Conservation (phyloP, 139 green algal genomes). For the Raphidocelis subcapitata region DNA sequence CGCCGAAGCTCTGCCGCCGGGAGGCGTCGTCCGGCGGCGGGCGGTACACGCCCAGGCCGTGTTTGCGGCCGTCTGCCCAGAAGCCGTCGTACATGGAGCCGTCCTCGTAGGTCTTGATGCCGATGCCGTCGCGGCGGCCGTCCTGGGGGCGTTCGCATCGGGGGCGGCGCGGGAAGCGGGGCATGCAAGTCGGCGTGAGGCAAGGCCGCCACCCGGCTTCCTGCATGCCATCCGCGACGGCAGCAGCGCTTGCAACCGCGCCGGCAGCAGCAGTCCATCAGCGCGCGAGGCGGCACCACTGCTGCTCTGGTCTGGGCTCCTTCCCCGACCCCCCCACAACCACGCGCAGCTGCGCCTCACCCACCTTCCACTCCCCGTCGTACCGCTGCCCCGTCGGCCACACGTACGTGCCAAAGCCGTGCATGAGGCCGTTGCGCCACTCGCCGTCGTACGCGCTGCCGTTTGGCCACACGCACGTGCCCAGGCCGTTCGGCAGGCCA, state of each 20-base stretch:
- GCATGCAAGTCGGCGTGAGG: too few relatives aligned
- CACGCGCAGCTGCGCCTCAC: too few relatives aligned
- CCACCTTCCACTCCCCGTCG: slow-evolving; percentile 87
- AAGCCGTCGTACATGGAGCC: slow-evolving; percentile 83
- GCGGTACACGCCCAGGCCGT: slow-evolving; percentile 77
- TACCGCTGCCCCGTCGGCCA: slow-evolving; percentile 85
- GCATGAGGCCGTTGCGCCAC: slow-evolving; percentile 83
- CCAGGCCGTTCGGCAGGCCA: slow-evolving; percentile 46
- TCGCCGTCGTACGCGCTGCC: slow-evolving; percentile 90
- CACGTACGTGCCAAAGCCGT: slow-evolving; percentile 88
- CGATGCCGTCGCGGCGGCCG: slow-evolving; percentile 73
- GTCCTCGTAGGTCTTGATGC: slow-evolving; percentile 85
- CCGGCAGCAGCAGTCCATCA: too few relatives aligned
- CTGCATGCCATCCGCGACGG: too few relatives aligned
- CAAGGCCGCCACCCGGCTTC: too few relatives aligned
- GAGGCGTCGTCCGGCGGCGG: slow-evolving; percentile 30
- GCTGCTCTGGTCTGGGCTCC: too few relatives aligned
- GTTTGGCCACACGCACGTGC: slow-evolving; percentile 61
- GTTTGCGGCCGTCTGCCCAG: slow-evolving; percentile 79
- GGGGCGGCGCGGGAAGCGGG: not conserved
- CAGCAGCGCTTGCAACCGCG: too few relatives aligned
- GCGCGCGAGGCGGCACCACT: too few relatives aligned
- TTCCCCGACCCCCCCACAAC: too few relatives aligned
- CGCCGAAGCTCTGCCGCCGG: slow-evolving; percentile 17
- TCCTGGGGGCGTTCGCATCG: slow-evolving; percentile 31